Base-by-base conservation (phyloP, 164 flowering plant genomes). In the Macadamia tetraphylla region DNA sequence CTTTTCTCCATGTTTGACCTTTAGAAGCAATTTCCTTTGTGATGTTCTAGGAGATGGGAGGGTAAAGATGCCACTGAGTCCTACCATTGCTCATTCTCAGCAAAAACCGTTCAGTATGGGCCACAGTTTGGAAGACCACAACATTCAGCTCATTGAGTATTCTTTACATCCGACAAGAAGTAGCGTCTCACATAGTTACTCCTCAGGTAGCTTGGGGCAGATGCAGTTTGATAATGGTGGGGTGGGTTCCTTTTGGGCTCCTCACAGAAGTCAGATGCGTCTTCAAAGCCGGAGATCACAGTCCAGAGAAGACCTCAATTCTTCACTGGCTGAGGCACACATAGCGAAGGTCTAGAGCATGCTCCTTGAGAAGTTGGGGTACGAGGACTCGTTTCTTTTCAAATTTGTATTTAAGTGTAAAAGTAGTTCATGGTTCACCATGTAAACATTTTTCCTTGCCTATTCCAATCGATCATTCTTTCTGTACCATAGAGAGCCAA, bases 271-370 rank as follows among this genome's bases (percentile, higher is more conserved):
- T 77, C 93, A 92, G 80, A 90, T 83, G 92, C 87, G 81, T 68
- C 96, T 95, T 51, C 98, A 92, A 71, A 95, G 99, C 79, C 75
- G 99, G 78, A 83, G 99, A 78, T 95, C 99, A 68, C 98, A 92
- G 67, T 95, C 99, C 31, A 84, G 98, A 67, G 99, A 95, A 79
- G 99, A 95, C 76, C 97, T 95, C 31, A 82, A 59, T 71, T 87
- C 94, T 56, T 87, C 97, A 6, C 23, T 89, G 29, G 81, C 91
- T 49, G 98, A 92, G 68, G 72, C 87, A 46, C 96, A 91, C 79
- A 60, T 80, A 73, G 82, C 73, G 68, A 88, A 88, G 75, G 82
- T 83, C 60, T 88, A 86, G 80, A 58, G 55, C 51, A 53, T 56
- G 58, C 51, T 62, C 15, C 59, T 55, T 30, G 49, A 42, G 63